A percentile compares a stretch with the other conserved stretches of the same genome.
Evolutionary conservation across 1,284 basidiomycete species (phyloP).

Genomic region (Microbotryum violaceum): DNA sequence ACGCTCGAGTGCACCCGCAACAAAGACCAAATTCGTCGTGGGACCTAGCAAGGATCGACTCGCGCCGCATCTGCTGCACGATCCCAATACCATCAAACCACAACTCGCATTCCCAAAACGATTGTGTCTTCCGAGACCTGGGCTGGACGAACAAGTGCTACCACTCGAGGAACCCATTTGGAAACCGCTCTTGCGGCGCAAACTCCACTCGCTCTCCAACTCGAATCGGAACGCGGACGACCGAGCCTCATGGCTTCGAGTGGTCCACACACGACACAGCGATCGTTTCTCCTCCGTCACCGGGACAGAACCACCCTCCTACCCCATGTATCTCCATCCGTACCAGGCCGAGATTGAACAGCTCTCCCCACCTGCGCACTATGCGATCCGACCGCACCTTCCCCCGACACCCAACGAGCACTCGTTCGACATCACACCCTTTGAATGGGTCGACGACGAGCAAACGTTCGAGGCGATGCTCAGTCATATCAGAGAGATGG

Average conservation of each 20-base stretch:
- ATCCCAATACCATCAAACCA: constrained; percentile 52
- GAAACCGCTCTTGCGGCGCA: constrained; percentile 11
- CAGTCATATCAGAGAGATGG: constrained; percentile 50
- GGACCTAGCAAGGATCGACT: constrained; percentile 7
- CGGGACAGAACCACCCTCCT: constrained; percentile 14
- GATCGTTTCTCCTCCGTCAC: constrained; percentile 12
- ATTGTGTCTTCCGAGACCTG: constrained; percentile 49
- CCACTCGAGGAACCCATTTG: constrained; percentile 51
- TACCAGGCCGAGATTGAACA: constrained; percentile 29
- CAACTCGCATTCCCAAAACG: constrained; percentile 60
- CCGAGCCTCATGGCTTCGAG: constrained; percentile 13
- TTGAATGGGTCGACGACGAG: constrained; percentile 63
- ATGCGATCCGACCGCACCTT: constrained; percentile 18
- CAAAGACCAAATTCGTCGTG: background rate
- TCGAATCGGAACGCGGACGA: background rate
- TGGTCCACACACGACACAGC: constrained; percentile 7
- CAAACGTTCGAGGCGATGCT: constrained; percentile 57
- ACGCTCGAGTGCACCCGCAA: background rate
- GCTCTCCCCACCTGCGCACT: constrained; percentile 40
- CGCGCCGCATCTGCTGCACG: constrained; percentile 18
- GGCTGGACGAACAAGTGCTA: constrained; percentile 57
- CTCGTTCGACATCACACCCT: constrained; percentile 61
- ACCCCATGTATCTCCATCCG: constrained; percentile 20
- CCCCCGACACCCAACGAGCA: constrained; percentile 25
- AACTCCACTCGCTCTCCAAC: constrained; percentile 2